Evolutionary conservation across 2,329 filamentous ascomycete genomes (phyloP), one percentile per base, ranked within the genome.

Genomic region (Geosmithia morbida): DNA sequence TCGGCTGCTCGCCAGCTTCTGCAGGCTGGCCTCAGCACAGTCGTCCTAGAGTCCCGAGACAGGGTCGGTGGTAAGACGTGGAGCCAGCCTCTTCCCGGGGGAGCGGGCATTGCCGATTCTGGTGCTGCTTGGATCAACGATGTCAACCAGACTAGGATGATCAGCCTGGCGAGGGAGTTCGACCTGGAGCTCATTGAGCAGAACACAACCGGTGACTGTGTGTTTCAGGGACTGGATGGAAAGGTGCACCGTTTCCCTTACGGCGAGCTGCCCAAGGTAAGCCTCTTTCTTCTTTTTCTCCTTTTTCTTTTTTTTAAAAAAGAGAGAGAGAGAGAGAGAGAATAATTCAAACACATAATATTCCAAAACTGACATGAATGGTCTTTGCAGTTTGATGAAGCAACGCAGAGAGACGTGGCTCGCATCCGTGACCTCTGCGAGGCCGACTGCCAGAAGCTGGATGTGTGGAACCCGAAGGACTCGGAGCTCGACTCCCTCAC

Each of bases 91-190:
- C 51, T 60, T 8, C 52, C 59, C 1, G 49, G 57, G 33, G 63
- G 55, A 26, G 57, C 56, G 2, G 68, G 67, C 0, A 50, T 60
- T 0, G 62, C 69, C 7, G 77, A 80, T 19, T 54, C 77, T 0
- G 76, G 76, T 2, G 77, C 74, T 0, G 74, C 72, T 0, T 81
- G 76, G 77, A 70, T 79, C 51, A 80, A 81, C 51, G 70, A 78
- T 46, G 68, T 61, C 1, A 74, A 67, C 46, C 75, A 80, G 51
- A 58, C 51, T 22, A 59, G 58, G 22, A 66, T 76, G 49, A 67
- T 57, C 50, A 59, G 52, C 1, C 53, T 72, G 8, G 63, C 63
- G 0, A 54, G 60, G 45, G 50, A 55, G 26, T 70, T 66, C 47
- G 62, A 62, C 0, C 52, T 68, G 1, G 67, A 74, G 22, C 48